Base-by-base conservation (phyloP, 306 rosid genomes). In the Citrullus amarus region DNA sequence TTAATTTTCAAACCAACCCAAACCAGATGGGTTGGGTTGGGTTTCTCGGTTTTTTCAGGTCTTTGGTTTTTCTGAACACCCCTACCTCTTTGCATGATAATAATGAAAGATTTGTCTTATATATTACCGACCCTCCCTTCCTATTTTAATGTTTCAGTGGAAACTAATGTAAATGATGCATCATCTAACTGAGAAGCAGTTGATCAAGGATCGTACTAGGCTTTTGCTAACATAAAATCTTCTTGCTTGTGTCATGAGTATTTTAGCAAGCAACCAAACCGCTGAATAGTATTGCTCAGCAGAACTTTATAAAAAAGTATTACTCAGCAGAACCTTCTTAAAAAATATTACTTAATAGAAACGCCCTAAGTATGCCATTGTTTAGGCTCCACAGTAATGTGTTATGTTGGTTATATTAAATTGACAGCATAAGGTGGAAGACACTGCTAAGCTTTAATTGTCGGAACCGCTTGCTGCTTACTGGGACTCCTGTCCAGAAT, bases 401-500 rank as follows among this genome's bases (percentile, higher is more conserved):
- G 62, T 30, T 51, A 16, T 76, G 14, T 77, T 41, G 72, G 28
- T 60, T 60, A 41, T 32, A 20, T 77, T 59, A 20, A 48, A 59
- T 75, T 80, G 74, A 66, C 97, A 96, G 99, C 88, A 91, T 96
- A 96, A 90, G 99, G 83, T 96, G 99, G 99, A 96, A 88, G 91
- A 96, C 99, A 43, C 98, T 96, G 65, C 98, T 96, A 67, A 91
- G 97, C 83, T 96, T 96, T 86, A 96, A 91, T 81, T 95, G 99
- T 85, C 97, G 98, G 86, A 95, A 96, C 79, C 96, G 97, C 78
- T 80, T 96, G 79, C 88, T 96, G 83, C 87, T 96, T 77, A 96
- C 99, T 32, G 99, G 99, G 62, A 96, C 99, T 39, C 99, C 99
- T 56, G 86, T 96, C 84, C 99, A 96, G 81, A 96, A 96, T 85